Percentiles rank a stretch among this genome's conserved stretches.
Evolutionary conservation across 2,329 filamentous ascomycete genomes (phyloP).

Genomic region (Scytalidium sp.): DNA sequence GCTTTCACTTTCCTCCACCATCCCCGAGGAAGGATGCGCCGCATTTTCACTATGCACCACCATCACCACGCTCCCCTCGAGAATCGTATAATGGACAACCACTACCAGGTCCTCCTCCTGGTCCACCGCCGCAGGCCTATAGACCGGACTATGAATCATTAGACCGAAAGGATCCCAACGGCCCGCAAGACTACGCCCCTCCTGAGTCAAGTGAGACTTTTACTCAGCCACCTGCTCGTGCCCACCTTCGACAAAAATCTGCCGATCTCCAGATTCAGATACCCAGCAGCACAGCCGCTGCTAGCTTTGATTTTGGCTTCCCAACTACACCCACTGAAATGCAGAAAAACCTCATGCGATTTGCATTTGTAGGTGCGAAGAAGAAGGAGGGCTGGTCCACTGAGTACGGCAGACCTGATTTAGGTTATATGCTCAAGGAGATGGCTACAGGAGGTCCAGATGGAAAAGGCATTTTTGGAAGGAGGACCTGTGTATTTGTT

Average conservation of each 20-base stretch:
- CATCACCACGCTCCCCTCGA: conserved; percentile 44
- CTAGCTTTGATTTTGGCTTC: conserved; percentile 76
- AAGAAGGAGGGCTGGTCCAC: conserved; percentile 82
- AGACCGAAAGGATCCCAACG: conserved; percentile 10
- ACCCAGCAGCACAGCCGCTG: conserved; percentile 10
- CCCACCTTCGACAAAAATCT: conserved; percentile 16
- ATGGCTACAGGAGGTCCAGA: conserved; percentile 71
- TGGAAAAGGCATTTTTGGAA: conserved; percentile 68
- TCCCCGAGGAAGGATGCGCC: conserved; percentile 44
- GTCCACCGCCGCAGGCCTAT: conserved; percentile 17
- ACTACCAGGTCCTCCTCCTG: conserved; percentile 22
- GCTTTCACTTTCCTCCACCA: conserved; percentile 58
- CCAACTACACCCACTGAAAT: conserved; percentile 81
- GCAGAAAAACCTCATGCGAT: conserved; percentile 86
- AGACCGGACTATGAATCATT: conserved; percentile 15
- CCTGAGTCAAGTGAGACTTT: not conserved
- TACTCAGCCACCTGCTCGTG: conserved; percentile 9
- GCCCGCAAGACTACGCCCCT: conserved; percentile 1
- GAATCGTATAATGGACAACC: conserved; percentile 23
- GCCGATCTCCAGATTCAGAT: conserved; percentile 21
- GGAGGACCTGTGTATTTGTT: conserved; percentile 85
- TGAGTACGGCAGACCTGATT: conserved; percentile 86
- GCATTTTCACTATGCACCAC: conserved; percentile 58
- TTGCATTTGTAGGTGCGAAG: conserved; percentile 73
- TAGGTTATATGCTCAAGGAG: conserved; percentile 81